These are phyloP conservation scores for Mrakia frigida DNA, from an alignment of 768 basidiomycete genomes.

Conservation along the genomic window DNA sequence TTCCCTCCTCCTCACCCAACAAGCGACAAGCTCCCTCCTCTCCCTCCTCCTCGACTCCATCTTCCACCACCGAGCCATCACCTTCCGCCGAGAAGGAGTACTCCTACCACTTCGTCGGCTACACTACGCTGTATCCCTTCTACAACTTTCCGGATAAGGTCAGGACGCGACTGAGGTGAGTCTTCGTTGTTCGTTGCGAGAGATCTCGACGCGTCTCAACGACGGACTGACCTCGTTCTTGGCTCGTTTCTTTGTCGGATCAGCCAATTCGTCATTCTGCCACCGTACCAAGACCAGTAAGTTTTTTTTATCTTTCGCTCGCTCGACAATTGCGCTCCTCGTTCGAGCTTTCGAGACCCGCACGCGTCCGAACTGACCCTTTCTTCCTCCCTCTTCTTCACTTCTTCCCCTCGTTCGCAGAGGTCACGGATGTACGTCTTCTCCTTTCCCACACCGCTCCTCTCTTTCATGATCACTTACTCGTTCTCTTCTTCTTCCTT, in stretches of 20 bases:
- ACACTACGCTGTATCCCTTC: conserved; percentile 90
- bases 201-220: not conserved
- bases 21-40: not conserved
- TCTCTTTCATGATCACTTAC: not conserved
- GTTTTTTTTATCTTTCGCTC: not conserved
- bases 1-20: conserved; percentile 40
- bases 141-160: conserved; percentile 90
- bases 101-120: conserved; percentile 90
- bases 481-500: not conserved
- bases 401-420: not conserved
- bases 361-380: not conserved
- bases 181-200: not conserved
- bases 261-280: conserved; percentile 87
- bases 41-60: not conserved
- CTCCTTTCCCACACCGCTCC: not conserved
- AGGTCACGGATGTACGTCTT: conserved; percentile 77
- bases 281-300: conserved; percentile 72
- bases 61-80: conserved; percentile 32
- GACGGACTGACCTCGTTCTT: not conserved
- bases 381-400: not conserved
- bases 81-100: conserved; percentile 42
- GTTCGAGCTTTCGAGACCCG: not conserved
- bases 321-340: not conserved
- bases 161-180: conserved; percentile 55
- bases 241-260: not conserved